Base-by-base conservation (phyloP, 495 filamentous ascomycete species). In the Neurospora sp. region DNA sequence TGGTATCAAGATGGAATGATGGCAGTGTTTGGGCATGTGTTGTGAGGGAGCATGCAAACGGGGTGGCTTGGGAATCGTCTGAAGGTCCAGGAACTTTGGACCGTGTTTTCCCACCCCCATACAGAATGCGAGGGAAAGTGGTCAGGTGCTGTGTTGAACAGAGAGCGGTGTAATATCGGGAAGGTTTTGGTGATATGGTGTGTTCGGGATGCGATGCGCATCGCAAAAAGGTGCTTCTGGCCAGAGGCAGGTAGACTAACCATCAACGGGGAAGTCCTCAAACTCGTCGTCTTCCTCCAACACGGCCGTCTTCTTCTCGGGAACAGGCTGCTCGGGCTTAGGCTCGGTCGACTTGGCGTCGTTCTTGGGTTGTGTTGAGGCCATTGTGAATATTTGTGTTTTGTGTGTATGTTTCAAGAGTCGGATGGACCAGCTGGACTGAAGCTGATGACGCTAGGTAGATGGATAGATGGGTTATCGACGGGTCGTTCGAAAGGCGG, bases 261-360 rank as follows among this genome's bases (percentile, higher is more conserved):
- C 93, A 85, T 98, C 95, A 70, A 97, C 92, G 38, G 96, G 96
- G 82, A 99, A 99, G 82, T 99, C 96, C 82, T 99, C 96, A 76
- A 99, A 99, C 84, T 99, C 96, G 80, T 99, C 96, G 77, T 99
- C 96, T 78, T 99, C 96, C 79, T 97, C 96, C 31, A 98, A 85
- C 40, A 92, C 89, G 70, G 91, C 85, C 61, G 81, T 85, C 75
- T 82, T 81, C 68, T 79, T 76, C 73, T 80, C 76, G 3, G 74
- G 14, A 22, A 45, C 69, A 12, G 74, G 10, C 70, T 74, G 73
- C 41, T 79, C 79, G 42, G 74, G 65, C 71, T 77, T 70, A 69
- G 70, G 44, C 39, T 72, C 72, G 40, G 85, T 79, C 75, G 85
- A 65, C 83, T 86, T 86, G 75, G 79, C 80, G 77, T 83, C 87